phyloP scores from a whole-genome alignment of 805 yeast species.

The Tetrapisispora phaffii region DNA sequence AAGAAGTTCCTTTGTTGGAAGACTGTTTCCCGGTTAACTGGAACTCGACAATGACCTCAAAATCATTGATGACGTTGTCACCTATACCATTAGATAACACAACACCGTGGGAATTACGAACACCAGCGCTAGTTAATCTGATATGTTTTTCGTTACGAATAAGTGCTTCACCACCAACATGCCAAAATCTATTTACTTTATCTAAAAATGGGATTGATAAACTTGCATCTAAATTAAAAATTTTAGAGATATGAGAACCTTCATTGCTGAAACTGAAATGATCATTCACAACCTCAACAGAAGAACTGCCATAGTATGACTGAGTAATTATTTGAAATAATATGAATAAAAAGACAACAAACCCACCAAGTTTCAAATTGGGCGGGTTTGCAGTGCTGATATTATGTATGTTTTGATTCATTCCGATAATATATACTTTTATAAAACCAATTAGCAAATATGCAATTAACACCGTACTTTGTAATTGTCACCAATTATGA shows the following conservation, averaged over 20 bases:
- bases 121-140: slow-evolving; percentile 14
- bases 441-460: background rate
- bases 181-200: slow-evolving; percentile 24
- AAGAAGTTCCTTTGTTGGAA: background rate
- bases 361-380: slow-evolving; percentile 1
- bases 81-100: slow-evolving; percentile 28
- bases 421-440: background rate
- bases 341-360: slow-evolving; percentile 1
- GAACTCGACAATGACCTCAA: slow-evolving; percentile 21
- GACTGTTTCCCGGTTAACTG: slow-evolving; percentile 2
- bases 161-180: slow-evolving; percentile 22
- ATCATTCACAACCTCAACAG: background rate
- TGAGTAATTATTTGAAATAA: slow-evolving; percentile 3
- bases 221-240: slow-evolving; percentile 21
- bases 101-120: slow-evolving; percentile 11
- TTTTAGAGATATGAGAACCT: slow-evolving; percentile 2
- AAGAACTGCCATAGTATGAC: background rate
- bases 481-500: too few species aligned
- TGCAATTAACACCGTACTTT: background rate
- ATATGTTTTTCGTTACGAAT: slow-evolving; percentile 20
- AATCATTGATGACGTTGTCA: slow-evolving; percentile 25
- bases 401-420: background rate
- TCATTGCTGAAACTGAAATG: background rate
- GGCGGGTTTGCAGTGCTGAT: background rate
- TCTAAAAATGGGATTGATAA: slow-evolving; percentile 21